Evolutionary conservation across 2,329 filamentous ascomycete species (phyloP).

Genomic region (Colletotrichum higginsianum): DNA sequence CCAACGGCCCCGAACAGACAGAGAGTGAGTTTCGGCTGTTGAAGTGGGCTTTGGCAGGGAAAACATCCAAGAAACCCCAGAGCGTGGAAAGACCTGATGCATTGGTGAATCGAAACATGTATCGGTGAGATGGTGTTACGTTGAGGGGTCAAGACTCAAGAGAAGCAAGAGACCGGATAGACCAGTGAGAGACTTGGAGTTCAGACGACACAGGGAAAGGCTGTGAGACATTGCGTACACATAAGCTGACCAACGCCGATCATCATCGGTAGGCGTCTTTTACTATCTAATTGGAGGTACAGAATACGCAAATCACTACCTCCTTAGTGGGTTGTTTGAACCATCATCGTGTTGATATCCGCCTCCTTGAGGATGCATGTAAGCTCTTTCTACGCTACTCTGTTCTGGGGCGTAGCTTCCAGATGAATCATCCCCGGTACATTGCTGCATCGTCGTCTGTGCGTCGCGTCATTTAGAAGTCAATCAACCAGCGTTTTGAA

Average conservation of each 20-base stretch:
- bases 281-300: too few relatives aligned
- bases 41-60: constrained; percentile 6
- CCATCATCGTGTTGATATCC: neutral
- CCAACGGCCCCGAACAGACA: neutral
- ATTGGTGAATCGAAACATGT: constrained; percentile 25
- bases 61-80: neutral
- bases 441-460: constrained; percentile 15
- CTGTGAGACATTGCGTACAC: neutral
- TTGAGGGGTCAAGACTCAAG: neutral
- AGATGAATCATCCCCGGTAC: neutral
- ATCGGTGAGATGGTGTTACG: constrained; percentile 10
- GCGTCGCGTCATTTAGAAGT: neutral
- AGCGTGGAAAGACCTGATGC: constrained; percentile 4
- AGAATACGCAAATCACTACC: neutral
- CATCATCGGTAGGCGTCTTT: neutral
- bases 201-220: constrained; percentile 2
- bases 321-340: constrained; percentile 8
- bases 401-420: neutral
- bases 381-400: neutral
- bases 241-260: neutral
- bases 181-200: constrained; percentile 1
- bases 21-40: neutral
- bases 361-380: neutral
- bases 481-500: neutral
- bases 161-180: constrained; percentile 13